Evolutionary conservation across 345 rosid species (phyloP).

Genomic region (Aquilaria sinensis): DNA sequence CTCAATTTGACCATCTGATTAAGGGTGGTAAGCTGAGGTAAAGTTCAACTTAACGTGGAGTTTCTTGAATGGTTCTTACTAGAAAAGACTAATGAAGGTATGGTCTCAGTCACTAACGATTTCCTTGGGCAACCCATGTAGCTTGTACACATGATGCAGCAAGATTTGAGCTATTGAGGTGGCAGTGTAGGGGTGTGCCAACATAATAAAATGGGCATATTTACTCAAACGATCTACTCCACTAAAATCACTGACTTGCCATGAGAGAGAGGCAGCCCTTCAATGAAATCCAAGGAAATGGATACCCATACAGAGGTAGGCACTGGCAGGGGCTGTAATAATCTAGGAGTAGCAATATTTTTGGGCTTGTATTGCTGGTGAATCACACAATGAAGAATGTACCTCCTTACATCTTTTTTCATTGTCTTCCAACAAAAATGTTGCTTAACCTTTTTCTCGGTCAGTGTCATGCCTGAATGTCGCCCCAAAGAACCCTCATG

Average conservation of each 20-base stretch:
- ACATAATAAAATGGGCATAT: background rate
- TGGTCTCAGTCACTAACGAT: background rate
- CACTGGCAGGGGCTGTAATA: background rate
- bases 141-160: too few species aligned
- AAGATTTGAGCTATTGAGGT: background rate
- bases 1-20: too few species aligned
- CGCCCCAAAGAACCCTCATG: too few species aligned
- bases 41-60: background rate
- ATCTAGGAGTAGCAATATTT: background rate
- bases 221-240: background rate
- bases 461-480: too few species aligned
- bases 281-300: conserved; percentile 1
- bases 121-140: background rate
- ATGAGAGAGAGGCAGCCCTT: background rate
- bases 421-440: too few species aligned
- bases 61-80: background rate
- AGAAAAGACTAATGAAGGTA: background rate
- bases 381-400: too few species aligned
- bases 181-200: background rate
- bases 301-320: background rate
- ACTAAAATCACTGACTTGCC: background rate
- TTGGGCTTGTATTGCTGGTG: too few species aligned
- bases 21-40: too few species aligned
- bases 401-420: too few species aligned
- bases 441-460: too few species aligned